Evolutionary conservation across 208 protist genomes (phyloP), one percentile per base, ranked within the genome.

Genomic region (Trypanosoma brucei): DNA sequence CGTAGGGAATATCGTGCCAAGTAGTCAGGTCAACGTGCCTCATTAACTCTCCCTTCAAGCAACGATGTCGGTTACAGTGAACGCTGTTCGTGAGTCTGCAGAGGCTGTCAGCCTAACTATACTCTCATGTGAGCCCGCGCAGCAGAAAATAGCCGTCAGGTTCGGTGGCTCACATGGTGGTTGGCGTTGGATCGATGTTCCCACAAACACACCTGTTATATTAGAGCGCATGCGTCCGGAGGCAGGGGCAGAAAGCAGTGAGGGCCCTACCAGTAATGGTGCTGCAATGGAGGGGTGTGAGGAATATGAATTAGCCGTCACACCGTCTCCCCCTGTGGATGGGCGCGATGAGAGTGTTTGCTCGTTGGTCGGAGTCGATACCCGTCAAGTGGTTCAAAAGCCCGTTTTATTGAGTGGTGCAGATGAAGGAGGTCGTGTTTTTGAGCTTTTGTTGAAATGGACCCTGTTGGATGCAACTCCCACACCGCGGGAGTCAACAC

Each of bases 101-200:
- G 42, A 6, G 11, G 50, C 50, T 13, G 36, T 65, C 36, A 35
- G 7, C 40, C 13, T 67, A 42, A 13, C 50, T 2, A 59, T 67
- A 52, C 37, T 59, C 38, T 58, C 56, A 36, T 79, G 72, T 57
- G 62, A 55, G 6, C 70, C 74, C 1, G 9, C 50, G 2, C 50
- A 55, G n/a, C 37, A 61, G 6, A 64, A 58, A 8, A 30, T 90
- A 0, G 71, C 62, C 35, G 69, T 84, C 39, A 79, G 83, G 3
- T 78, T 90, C 5, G 83, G 83, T 46, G 83, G 83, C 7, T 72
- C 83, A 7, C 68, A 76, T 35, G 55, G 76, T 46, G 57, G 48
- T 22, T 90, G 83, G 83, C 65, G 71, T 33, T 66, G 61, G 44
- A 48, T 84, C 0, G 14, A 59, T 7, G 67, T 90, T 5, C 83